phyloP scores from a whole-genome alignment of 805 yeast genomes.

The Metschnikowia reukaufii region DNA sequence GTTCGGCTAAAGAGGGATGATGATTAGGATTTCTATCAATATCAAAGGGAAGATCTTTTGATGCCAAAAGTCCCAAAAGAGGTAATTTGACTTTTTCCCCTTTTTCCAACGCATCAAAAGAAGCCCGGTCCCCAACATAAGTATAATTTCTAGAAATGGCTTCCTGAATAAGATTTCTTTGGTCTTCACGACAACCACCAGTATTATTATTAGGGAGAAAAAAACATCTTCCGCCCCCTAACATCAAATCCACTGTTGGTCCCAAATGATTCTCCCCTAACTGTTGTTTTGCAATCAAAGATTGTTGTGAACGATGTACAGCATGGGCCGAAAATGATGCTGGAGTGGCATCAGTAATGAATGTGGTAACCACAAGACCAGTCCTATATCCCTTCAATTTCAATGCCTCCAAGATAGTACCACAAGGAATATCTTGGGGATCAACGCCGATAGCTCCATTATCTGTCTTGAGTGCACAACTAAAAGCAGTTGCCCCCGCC shows the following conservation, averaged over 20 bases:
- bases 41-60: slow-evolving; percentile 79
- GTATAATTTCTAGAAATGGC: slow-evolving; percentile 57
- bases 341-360: slow-evolving; percentile 94
- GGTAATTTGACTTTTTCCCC: slow-evolving; percentile 75
- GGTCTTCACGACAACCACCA: slow-evolving; percentile 73
- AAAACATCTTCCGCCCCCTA: slow-evolving; percentile 91
- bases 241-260: slow-evolving; percentile 72
- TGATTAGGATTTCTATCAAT: slow-evolving; percentile 63
- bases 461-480: slow-evolving; percentile 79
- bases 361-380: slow-evolving; percentile 89
- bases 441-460: slow-evolving; percentile 94
- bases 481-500: slow-evolving; percentile 94
- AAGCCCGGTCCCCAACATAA: slow-evolving; percentile 57
- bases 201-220: slow-evolving; percentile 53
- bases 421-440: slow-evolving; percentile 70
- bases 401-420: slow-evolving; percentile 85
- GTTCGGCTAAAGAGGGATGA: slow-evolving; percentile 79
- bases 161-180: slow-evolving; percentile 62
- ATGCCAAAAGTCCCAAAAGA: slow-evolving; percentile 71
- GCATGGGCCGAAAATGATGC: slow-evolving; percentile 86
- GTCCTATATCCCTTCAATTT: slow-evolving; percentile 78
- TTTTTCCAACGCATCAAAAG: slow-evolving; percentile 51
- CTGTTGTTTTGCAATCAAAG: slow-evolving; percentile 83
- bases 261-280: slow-evolving; percentile 82
- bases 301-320: slow-evolving; percentile 73